phyloP scores from a whole-genome alignment of 2,329 filamentous ascomycete species.

The Neofusicoccum parvum region DNA sequence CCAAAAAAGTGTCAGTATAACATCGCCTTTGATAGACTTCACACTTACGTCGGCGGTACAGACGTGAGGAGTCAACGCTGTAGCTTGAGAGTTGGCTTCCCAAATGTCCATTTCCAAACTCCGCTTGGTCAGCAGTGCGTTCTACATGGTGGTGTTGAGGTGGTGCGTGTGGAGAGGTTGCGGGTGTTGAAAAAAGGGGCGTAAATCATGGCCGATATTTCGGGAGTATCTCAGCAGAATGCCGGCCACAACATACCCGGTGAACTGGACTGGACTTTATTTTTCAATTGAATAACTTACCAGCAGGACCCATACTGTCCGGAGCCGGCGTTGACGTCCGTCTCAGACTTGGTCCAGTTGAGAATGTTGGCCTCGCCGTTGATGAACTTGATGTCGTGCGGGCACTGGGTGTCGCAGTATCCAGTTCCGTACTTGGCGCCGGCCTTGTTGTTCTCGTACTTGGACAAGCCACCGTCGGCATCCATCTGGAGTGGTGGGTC shows the following conservation, averaged over 20 bases:
- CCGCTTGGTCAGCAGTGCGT: background rate
- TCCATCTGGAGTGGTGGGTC: slow-evolving; percentile 59
- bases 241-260: too few relatives aligned
- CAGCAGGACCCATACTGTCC: slow-evolving; percentile 63
- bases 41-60: slow-evolving; percentile 46
- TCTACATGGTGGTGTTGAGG: too few relatives aligned
- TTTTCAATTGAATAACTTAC: background rate
- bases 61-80: slow-evolving; percentile 67
- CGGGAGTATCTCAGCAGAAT: too few relatives aligned
- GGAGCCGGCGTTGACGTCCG: slow-evolving; percentile 57
- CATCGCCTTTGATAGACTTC: background rate
- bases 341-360: slow-evolving; percentile 54
- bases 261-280: too few relatives aligned
- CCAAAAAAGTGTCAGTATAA: background rate
- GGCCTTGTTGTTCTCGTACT: slow-evolving; percentile 53
- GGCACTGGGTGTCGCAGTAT: slow-evolving; percentile 48
- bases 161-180: background rate
- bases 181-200: background rate
- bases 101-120: slow-evolving; percentile 69
- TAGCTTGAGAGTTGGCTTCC: slow-evolving; percentile 69
- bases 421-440: slow-evolving; percentile 63
- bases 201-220: too few relatives aligned
- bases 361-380: slow-evolving; percentile 59
- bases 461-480: slow-evolving; percentile 59
- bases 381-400: slow-evolving; percentile 56